Evolutionary conservation across 495 filamentous ascomycete genomes (phyloP).

Genomic region (Penicillium odoratum): DNA sequence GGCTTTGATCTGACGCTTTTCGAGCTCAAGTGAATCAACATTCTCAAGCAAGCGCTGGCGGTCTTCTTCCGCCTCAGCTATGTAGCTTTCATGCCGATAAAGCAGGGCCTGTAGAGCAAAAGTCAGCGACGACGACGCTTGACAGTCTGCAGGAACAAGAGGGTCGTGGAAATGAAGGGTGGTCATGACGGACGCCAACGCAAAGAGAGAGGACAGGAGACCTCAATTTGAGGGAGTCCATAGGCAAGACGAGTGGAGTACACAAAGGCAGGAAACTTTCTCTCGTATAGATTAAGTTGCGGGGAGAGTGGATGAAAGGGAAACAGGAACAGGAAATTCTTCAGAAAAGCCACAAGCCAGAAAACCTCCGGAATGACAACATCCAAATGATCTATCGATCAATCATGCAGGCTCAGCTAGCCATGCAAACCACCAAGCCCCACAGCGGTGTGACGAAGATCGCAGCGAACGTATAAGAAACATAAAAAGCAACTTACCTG

Average conservation of each 20-base stretch:
- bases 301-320: background rate
- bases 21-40: conserved; percentile 73
- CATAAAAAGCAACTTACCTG: conserved; percentile 61
- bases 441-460: conserved; percentile 4
- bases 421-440: conserved; percentile 4
- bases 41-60: conserved; percentile 64
- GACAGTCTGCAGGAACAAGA: conserved; percentile 20
- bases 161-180: conserved; percentile 21
- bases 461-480: conserved; percentile 7
- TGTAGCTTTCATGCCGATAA: conserved; percentile 87
- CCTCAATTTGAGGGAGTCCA: conserved; percentile 18
- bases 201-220: conserved; percentile 35
- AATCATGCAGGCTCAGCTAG: conserved; percentile 21
- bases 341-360: conserved; percentile 4
- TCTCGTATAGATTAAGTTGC: background rate
- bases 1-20: conserved; percentile 71
- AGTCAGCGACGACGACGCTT: conserved; percentile 56
- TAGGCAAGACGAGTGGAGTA: background rate
- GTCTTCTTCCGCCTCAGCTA: conserved; percentile 84
- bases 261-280: background rate
- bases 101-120: conserved; percentile 84
- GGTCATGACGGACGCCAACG: conserved; percentile 43
- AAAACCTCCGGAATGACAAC: conserved; percentile 11
- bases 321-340: background rate
- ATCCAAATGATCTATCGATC: conserved; percentile 25